phyloP scores from a whole-genome alignment of 116 monocot species.

The Dioscorea cayenensis region DNA sequence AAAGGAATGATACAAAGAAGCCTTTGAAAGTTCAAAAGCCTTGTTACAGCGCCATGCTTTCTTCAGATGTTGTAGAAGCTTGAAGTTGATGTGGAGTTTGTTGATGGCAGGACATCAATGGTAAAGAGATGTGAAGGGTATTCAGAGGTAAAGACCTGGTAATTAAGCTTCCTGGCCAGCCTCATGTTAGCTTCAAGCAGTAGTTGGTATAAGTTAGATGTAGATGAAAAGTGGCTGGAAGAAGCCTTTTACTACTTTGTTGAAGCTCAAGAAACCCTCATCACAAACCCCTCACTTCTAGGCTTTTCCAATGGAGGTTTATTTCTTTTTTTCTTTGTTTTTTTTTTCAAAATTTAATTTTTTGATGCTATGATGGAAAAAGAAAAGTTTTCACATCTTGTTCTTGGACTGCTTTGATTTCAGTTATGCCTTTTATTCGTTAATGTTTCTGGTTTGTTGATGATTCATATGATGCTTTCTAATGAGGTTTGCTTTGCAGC shows the following conservation, averaged over 20 bases:
- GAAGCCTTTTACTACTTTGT: constrained; percentile 80
- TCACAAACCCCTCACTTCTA: constrained; percentile 59
- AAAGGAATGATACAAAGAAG: too few species aligned
- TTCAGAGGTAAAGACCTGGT: constrained; percentile 54
- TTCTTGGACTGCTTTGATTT: too few species aligned
- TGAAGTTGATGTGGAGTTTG: neutral
- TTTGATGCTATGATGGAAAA: neutral
- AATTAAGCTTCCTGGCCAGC: constrained; percentile 48
- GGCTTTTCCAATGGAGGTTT: constrained; percentile 85
- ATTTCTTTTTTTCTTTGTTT: neutral
- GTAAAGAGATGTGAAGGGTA: constrained; percentile 17
- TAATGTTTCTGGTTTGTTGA: too few species aligned
- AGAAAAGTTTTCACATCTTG: too few species aligned
- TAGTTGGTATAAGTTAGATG: constrained; percentile 67
- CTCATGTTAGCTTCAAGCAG: constrained; percentile 51
- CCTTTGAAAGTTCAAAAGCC: too few species aligned
- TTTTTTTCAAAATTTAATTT: too few species aligned
- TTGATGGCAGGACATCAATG: neutral
- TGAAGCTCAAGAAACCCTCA: constrained; percentile 54
- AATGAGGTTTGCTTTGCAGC: too few species aligned
- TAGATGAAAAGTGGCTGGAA: constrained; percentile 53
- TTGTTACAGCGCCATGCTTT: too few species aligned
- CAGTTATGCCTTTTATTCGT: too few species aligned
- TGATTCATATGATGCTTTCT: too few species aligned
- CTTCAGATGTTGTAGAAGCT: neutral